A percentile compares a stretch with the other conserved stretches of the same genome.
phyloP scores from a whole-genome alignment of 208 protist species.

The Wallacemonas rigidus region DNA sequence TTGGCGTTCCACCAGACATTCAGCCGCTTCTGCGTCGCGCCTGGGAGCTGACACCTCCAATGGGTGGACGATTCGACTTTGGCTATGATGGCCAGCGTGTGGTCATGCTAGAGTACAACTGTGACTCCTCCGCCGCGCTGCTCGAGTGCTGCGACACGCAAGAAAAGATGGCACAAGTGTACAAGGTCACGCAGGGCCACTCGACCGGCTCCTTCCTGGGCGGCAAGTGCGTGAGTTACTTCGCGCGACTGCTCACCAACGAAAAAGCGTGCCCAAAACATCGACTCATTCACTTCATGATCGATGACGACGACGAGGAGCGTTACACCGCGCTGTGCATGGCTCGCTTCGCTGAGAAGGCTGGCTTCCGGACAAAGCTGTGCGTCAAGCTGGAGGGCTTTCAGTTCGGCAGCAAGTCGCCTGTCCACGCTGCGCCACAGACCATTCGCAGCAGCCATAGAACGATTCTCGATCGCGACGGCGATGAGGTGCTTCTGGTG shows the following conservation, averaged over 20 bases:
- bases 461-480: constrained; percentile 64
- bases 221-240: constrained; percentile 57
- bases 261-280: constrained; percentile 45
- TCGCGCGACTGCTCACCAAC: constrained; percentile 48
- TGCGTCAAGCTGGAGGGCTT: constrained; percentile 64
- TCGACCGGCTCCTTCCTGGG: constrained; percentile 75
- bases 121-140: constrained; percentile 72
- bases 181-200: constrained; percentile 51
- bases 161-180: constrained; percentile 73
- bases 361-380: constrained; percentile 71
- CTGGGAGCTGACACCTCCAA: constrained; percentile 56
- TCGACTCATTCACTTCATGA: constrained; percentile 80
- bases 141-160: constrained; percentile 86
- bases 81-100: constrained; percentile 71
- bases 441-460: constrained; percentile 33
- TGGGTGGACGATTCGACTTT: constrained; percentile 82
- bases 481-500: constrained; percentile 71
- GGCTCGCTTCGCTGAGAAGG: constrained; percentile 59
- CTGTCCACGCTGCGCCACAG: constrained; percentile 24
- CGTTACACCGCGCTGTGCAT: constrained; percentile 78
- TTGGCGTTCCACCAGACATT: constrained; percentile 68
- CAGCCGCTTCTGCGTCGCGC: constrained; percentile 58
- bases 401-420: constrained; percentile 25
- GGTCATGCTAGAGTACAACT: constrained; percentile 84
- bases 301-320: constrained; percentile 85